phyloP scores from a whole-genome alignment of 2,329 filamentous ascomycete genomes.

The Ilyonectria sp. region DNA sequence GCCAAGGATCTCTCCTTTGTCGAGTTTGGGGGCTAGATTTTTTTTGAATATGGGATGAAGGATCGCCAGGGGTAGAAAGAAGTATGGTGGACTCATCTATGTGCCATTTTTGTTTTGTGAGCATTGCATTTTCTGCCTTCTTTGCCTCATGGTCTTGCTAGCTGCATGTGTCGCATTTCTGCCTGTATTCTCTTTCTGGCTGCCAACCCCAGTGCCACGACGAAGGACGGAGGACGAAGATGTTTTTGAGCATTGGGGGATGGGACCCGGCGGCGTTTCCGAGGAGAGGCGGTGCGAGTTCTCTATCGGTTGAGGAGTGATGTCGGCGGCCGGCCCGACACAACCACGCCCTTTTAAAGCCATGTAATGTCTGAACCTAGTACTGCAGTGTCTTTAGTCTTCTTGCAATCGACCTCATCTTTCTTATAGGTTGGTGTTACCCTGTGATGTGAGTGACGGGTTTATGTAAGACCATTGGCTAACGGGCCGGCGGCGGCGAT shows the following conservation, averaged over 20 bases:
- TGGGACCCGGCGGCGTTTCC: slow-evolving; percentile 15
- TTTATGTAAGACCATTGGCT: slow-evolving; percentile 29
- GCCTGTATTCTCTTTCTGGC: slow-evolving; percentile 3
- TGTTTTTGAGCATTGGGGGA: slow-evolving; percentile 3
- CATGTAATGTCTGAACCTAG: slow-evolving; percentile 46
- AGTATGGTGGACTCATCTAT: slow-evolving; percentile 35
- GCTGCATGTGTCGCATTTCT: slow-evolving; percentile 6
- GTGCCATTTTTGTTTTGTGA: slow-evolving; percentile 37
- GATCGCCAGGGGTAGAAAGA: slow-evolving; percentile 35
- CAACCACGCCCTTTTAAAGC: slow-evolving; percentile 31
- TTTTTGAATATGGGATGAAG: slow-evolving; percentile 41
- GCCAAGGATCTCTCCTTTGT: slow-evolving; percentile 42
- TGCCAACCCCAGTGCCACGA: neutral
- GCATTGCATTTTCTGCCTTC: slow-evolving; percentile 16
- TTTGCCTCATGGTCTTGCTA: slow-evolving; percentile 4
- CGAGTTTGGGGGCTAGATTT: slow-evolving; percentile 37
- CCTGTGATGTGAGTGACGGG: neutral
- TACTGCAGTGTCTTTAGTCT: slow-evolving; percentile 43
- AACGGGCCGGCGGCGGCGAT: neutral
- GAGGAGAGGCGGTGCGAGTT: slow-evolving; percentile 36
- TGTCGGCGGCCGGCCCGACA: slow-evolving; percentile 31
- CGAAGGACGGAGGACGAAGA: neutral
- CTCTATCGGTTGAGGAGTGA: slow-evolving; percentile 33
- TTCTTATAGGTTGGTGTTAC: neutral
- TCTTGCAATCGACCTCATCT: slow-evolving; percentile 25